Base-by-base conservation (phyloP, 176 grass and related monocot genomes). In the Saccharum officinarum region DNA sequence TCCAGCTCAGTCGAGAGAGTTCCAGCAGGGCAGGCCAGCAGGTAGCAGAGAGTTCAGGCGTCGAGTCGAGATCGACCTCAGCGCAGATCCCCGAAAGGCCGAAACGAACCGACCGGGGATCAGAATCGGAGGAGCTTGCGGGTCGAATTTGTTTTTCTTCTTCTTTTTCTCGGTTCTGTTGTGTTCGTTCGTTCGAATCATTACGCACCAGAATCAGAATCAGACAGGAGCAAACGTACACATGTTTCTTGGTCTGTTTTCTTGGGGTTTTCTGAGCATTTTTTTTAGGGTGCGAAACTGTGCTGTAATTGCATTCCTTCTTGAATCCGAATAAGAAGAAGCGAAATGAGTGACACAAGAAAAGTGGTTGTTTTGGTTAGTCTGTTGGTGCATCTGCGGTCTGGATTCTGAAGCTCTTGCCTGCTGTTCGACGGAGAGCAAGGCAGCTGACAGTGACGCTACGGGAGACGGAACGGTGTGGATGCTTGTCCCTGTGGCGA, bases 241-340 rank as follows among this genome's bases (percentile, higher is more conserved):
- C 77, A 54, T 80, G 67, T 36, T 10, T 79, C 6, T 67, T 68
- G 44, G 13, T 50, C 1, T 50, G 38, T 34, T 54, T 18, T 54
- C 1, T 18, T 16, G 5, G 16, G 14, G 14, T 8, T 26, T 72
- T 61, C 20, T 23, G 3, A 10, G 10, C 20, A 59, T 57, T 23
- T 38, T 7, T n/a, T 33, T 73, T 28, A 2, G 9, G 63, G 2
- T 34, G 49, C 22, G 26, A 78, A 13, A 57, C 18, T 30, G 17
- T 70, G 1, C 11, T 68, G 63, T 26, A 2, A 54, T 41, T n/a
- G 36, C 86, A 82, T 87, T 76, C 79, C 85, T 84, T 84, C 75
- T 79, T 73, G 57, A 65, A 83, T 70, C 63, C 2, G 22, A 70
- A 77, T 77, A 77, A 77, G 63, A n/a, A n/a, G n/a, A 72, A 67